Evolutionary conservation across 1,139 yeast genomes (phyloP), one percentile per base, ranked within the genome.

Genomic region (Nakaseomyces glabratus): DNA sequence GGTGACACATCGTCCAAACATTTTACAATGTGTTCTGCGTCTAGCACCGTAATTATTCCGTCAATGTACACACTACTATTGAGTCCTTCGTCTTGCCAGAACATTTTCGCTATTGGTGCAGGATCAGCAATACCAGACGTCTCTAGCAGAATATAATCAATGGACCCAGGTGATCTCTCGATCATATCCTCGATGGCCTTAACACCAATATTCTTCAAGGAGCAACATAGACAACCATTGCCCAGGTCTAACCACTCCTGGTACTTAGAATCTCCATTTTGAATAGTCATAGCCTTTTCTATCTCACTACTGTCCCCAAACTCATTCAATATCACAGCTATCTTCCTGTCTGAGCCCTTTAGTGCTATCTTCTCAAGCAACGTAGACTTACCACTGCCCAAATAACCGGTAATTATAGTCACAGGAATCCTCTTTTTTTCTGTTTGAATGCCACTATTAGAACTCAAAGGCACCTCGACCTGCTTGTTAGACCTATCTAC

Each of bases 121-220:
- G 98, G 98, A 54, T 90, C 97, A 0, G 99, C 98, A n/a, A 93
- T 69, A 0, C 99, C 99, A 0, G 96, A 85, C 0, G 99, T 93
- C 55, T 90, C 99, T 37, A 93, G 62, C 18, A 90, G 58, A 18
- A 90, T 86, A 52, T 90, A 82, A 56, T 93, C 98, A 40, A 90
- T 88, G 36, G 69, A 70, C 29, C 73, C 79, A 11, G 78, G 80
- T 25, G 80, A 72, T 33, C 77, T 70, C 33, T 76, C 80, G 47
- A 90, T 77, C 48, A 90, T 69, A 41, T 84, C 76, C 57, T 90
- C 99, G 41, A 90, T 86, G 0, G 99, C 99, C 24, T 79, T 68
- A 1, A 90, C 96, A 5, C 98, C 98, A 39, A 77, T 82, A 54
- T 88, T 96, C 55, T 85, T 86, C 16, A 93, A 94, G 0, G 97